Evolutionary conservation across 2,329 filamentous ascomycete species (phyloP).

Genomic region (Aspergillus pseudoviridinutans): DNA sequence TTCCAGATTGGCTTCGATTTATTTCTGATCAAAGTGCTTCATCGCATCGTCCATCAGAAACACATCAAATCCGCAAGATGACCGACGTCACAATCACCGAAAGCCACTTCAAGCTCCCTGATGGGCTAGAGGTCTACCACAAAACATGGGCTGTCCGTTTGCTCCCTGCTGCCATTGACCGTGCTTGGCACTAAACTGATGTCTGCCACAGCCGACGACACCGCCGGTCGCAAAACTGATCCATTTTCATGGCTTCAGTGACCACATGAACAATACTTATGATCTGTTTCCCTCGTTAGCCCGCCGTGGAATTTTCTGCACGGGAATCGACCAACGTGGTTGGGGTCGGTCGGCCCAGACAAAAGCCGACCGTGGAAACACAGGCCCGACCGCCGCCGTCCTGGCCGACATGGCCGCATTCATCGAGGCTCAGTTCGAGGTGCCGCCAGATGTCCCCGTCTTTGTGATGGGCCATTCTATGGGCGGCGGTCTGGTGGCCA

Average conservation of each 20-base stretch:
- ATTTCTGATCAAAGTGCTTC: too few relatives aligned
- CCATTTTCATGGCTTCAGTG: constrained; percentile 10
- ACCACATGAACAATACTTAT: constrained; percentile 7
- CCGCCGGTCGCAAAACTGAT: constrained; percentile 3
- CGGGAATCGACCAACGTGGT: constrained; percentile 7
- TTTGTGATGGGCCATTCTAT: constrained; percentile 4
- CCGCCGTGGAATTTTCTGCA: constrained; percentile 1
- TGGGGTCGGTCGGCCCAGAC: constrained; percentile 5
- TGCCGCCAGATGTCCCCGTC: neutral
- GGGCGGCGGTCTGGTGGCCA: constrained; percentile 3
- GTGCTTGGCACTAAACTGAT: neutral
- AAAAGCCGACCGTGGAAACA: constrained; percentile 7
- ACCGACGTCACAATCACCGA: constrained; percentile 6
- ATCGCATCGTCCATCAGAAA: too few relatives aligned
- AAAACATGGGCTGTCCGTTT: constrained; percentile 10
- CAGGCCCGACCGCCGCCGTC: constrained; percentile 3
- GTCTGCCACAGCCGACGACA: neutral
- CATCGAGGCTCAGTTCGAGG: constrained; percentile 1
- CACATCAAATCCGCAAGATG: neutral
- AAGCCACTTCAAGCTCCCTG: constrained; percentile 3
- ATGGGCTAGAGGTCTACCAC: constrained; percentile 5
- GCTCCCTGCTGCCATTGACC: neutral
- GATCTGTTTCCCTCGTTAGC: constrained; percentile 4
- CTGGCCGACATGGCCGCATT: constrained; percentile 1
- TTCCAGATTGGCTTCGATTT: too few relatives aligned